Evolutionary conservation across 352 stramenopile genomes (phyloP), one percentile per base, ranked within the genome.

Genomic region (Discostella stelligera): DNA sequence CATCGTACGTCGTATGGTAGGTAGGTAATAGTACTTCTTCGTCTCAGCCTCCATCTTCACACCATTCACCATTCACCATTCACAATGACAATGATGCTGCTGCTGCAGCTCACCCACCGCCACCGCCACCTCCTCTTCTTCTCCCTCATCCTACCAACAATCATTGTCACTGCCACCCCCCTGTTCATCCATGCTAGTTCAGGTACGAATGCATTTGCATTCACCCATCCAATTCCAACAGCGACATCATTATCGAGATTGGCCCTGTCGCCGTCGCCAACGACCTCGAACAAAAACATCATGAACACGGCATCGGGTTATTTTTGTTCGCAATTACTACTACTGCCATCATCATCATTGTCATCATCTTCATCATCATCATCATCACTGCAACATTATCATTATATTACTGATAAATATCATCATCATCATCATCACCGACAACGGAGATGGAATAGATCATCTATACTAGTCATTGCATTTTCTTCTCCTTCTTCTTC

Each of bases 151-250:
- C 37, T 44, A 10, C 2, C 7, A 44, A 44, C 7, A 44, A 44
- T 44, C 37, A n/a, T n/a, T n/a, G n/a, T n/a, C n/a, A n/a, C n/a
- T n/a, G n/a, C n/a, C n/a, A 41, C 9, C 32, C 3, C 39, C 18
- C 18, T 25, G 21, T 32, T 60, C 23, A 18, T 44, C 13, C 8
- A n/a, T n/a, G n/a, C 18, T 37, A 21, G 30, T n/a, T 23, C 53
- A 48, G n/a, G 25, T n/a, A 23, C 53, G 25, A 46, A 61, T 61
- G 53, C 53, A 61, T 61, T 61, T 23, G 53, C 53, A 61, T 61
- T 61, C 23, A 61, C 23, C 11, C 37, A 44, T 44, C 37, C 37
- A n/a, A 21, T 46, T 44, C 37, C 37, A n/a, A 21, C 23, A 32
- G 27, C 5, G 23, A 27, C 10, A 41, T 2, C 23, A 27, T 3